phyloP scores from a whole-genome alignment of 2,329 filamentous ascomycete genomes.

The Pseudovirgaria hyperparasitica region DNA sequence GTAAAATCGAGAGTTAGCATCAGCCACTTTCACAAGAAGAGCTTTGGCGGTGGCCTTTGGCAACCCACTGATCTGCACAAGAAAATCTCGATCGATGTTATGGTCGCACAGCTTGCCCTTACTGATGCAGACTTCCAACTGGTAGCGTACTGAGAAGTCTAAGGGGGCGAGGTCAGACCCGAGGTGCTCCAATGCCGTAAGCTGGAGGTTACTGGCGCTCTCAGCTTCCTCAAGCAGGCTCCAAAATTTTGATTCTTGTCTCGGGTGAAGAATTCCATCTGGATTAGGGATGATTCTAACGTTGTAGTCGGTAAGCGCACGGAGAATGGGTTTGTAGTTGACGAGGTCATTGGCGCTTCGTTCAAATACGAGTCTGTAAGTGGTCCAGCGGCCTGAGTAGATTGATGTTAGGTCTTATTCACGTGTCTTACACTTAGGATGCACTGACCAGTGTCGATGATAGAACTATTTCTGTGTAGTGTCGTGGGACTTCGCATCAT shows the following conservation, averaged over 20 bases:
- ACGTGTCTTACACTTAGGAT: slow-evolving; percentile 1
- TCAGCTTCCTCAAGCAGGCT: slow-evolving; percentile 17
- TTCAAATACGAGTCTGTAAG: slow-evolving; percentile 41
- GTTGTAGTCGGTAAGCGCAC: slow-evolving; percentile 60
- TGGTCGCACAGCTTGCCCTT: slow-evolving; percentile 64
- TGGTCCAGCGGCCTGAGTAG: slow-evolving; percentile 45
- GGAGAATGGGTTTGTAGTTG: slow-evolving; percentile 32
- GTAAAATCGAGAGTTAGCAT: slow-evolving; percentile 47
- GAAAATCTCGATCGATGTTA: slow-evolving; percentile 54
- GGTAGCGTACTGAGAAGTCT: slow-evolving; percentile 65
- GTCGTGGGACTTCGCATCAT: slow-evolving; percentile 12
- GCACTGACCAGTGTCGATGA: slow-evolving; percentile 46
- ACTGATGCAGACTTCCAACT: slow-evolving; percentile 88
- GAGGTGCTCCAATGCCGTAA: slow-evolving; percentile 16
- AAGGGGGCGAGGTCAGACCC: slow-evolving; percentile 13
- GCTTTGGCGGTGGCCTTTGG: slow-evolving; percentile 43
- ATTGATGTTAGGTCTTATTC: slow-evolving; percentile 7
- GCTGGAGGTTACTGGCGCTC: not conserved
- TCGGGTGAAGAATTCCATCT: slow-evolving; percentile 28
- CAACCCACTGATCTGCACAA: slow-evolving; percentile 45
- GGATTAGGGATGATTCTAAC: slow-evolving; percentile 37
- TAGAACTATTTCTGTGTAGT: slow-evolving; percentile 31
- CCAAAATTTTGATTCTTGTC: slow-evolving; percentile 10
- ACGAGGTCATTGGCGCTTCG: slow-evolving; percentile 14
- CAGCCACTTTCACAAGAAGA: slow-evolving; percentile 62